These are phyloP conservation scores for Xylaria arbuscula DNA, from an alignment of 2,329 filamentous ascomycete species.

Conservation along the genomic window DNA sequence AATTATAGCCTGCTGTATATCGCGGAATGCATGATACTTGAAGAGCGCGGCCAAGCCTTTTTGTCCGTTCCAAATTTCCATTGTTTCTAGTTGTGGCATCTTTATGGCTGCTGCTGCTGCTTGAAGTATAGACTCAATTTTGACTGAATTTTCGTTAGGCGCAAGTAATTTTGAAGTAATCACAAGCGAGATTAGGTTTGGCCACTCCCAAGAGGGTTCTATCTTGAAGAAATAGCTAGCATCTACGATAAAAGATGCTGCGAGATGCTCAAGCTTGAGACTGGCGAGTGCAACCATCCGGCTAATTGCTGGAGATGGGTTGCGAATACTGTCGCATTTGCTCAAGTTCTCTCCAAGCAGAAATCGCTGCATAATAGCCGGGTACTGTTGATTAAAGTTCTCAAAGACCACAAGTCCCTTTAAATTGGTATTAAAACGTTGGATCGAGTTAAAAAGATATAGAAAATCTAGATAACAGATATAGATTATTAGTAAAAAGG, in stretches of 20 bases:
- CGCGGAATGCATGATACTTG: constrained; percentile 41
- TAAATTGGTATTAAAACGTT: constrained; percentile 18
- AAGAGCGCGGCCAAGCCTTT: constrained; percentile 50
- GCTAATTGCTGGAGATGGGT: constrained; percentile 41
- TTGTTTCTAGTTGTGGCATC: constrained; percentile 50
- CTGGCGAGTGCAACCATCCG: constrained; percentile 43
- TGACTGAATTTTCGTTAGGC: constrained; percentile 35
- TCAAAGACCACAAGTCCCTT: constrained; percentile 44
- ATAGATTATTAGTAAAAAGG: constrained; percentile 16
- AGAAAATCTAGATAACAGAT: constrained; percentile 19
- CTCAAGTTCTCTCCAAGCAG: constrained; percentile 13
- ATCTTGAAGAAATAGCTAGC: constrained; percentile 49
- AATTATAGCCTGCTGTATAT: constrained; percentile 39
- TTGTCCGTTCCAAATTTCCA: constrained; percentile 53
- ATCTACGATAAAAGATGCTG: constrained; percentile 49
- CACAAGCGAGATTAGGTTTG: constrained; percentile 48
- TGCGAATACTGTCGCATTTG: constrained; percentile 37
- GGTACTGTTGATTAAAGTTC: constrained; percentile 50
- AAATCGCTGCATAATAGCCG: constrained; percentile 33
- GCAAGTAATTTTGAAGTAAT: constrained; percentile 49
- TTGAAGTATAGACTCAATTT: constrained; percentile 44
- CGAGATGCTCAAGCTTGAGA: constrained; percentile 47
- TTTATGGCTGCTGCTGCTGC: constrained; percentile 45
- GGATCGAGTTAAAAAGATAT: constrained; percentile 21
- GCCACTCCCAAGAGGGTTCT: constrained; percentile 46